Evolutionary conservation across 225 moss, liverwort and hornwort genomes (phyloP).

Genomic region (Asterella californica): DNA sequence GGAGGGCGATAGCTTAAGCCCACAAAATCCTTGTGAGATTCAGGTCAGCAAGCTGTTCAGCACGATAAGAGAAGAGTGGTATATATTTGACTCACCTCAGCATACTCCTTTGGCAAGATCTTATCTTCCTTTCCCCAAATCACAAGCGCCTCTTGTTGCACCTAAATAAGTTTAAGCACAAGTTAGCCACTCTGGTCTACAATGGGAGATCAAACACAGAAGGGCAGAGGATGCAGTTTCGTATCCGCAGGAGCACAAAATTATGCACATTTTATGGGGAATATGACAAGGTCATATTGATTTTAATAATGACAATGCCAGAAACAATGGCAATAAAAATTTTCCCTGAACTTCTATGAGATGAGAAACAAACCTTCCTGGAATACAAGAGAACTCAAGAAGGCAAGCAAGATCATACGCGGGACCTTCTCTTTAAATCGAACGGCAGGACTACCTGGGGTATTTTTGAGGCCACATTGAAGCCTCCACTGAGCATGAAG

Average conservation of each 20-base stretch:
- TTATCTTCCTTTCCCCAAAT: constrained; percentile 87
- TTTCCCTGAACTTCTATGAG: no score
- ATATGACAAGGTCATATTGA: no score
- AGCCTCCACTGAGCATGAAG: constrained; percentile 98
- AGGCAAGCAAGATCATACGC: no score
- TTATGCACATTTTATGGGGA: background rate
- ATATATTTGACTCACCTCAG: constrained; percentile 56
- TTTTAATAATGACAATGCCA: no score
- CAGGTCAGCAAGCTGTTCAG: no score
- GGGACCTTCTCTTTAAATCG: no score
- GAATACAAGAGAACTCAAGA: no score
- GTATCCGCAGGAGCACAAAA: background rate
- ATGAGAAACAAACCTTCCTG: no score
- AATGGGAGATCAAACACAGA: background rate
- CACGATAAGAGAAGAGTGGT: background rate
- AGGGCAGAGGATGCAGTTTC: background rate
- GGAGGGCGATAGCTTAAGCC: background rate
- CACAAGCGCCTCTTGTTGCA: constrained; percentile 80
- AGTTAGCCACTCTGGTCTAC: background rate
- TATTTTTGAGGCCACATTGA: constrained; percentile 60
- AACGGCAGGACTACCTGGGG: constrained; percentile 47
- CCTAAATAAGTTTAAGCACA: constrained; percentile 37
- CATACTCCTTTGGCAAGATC: constrained; percentile 72
- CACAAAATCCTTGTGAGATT: background rate
- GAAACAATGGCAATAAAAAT: no score